Evolutionary conservation across 2,329 filamentous ascomycete species (phyloP).

Genomic region (Aspergillus neoniger): DNA sequence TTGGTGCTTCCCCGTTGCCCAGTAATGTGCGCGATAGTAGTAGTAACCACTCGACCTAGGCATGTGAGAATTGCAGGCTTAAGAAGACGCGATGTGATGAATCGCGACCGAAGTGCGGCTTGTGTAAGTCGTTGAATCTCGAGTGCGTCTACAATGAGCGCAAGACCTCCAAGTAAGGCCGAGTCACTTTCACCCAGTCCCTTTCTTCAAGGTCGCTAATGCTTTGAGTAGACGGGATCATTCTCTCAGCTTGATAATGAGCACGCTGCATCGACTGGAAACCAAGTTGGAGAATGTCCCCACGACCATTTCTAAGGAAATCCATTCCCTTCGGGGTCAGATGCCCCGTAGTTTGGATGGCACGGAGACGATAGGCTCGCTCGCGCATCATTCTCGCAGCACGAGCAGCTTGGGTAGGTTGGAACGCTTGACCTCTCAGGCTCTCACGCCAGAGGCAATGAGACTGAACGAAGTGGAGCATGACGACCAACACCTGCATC

Average conservation of each 20-base stretch:
- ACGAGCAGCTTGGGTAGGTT: constrained; percentile 14
- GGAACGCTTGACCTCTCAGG: constrained; percentile 20
- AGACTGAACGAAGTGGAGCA: constrained; percentile 34
- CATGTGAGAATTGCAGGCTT: constrained; percentile 56
- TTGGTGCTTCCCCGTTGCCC: constrained; percentile 18
- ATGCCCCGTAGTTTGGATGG: constrained; percentile 22
- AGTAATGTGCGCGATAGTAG: not conserved
- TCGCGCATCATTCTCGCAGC: constrained; percentile 17
- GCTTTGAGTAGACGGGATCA: constrained; percentile 50
- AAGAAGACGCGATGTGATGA: constrained; percentile 60
- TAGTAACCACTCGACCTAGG: constrained; percentile 32
- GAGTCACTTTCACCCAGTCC: not conserved
- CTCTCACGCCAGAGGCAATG: constrained; percentile 31
- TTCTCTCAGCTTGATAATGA: constrained; percentile 57
- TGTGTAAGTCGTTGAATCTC: constrained; percentile 52
- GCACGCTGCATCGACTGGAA: constrained; percentile 56
- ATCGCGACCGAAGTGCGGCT: constrained; percentile 54
- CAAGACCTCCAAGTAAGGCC: constrained; percentile 53
- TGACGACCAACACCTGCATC: constrained; percentile 22
- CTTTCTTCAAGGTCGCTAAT: constrained; percentile 7
- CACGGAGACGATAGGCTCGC: constrained; percentile 17
- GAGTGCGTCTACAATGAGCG: constrained; percentile 57
- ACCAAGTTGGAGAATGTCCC: constrained; percentile 55
- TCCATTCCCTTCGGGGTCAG: constrained; percentile 36
- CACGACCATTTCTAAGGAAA: constrained; percentile 31